A percentile compares a stretch with the other conserved stretches of the same genome.
Evolutionary conservation across 2,329 filamentous ascomycete genomes (phyloP).

Genomic region (Orbilia oligospora): DNA sequence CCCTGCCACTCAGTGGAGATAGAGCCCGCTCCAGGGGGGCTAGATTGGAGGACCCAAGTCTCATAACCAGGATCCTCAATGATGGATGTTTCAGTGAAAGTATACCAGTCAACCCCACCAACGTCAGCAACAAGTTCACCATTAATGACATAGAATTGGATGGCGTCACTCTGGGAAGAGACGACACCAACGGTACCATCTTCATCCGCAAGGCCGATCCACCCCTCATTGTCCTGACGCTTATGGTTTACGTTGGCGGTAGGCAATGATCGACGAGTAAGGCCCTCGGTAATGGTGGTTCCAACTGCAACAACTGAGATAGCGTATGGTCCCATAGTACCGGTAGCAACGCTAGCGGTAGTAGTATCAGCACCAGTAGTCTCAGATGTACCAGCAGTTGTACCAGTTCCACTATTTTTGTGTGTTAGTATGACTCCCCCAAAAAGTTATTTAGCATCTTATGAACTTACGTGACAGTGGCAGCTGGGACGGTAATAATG

Average conservation of each 20-base stretch:
- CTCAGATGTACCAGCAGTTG: not conserved
- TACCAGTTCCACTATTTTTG: not conserved
- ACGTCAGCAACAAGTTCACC: constrained; percentile 38
- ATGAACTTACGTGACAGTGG: constrained; percentile 6
- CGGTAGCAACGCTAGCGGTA: constrained; percentile 9
- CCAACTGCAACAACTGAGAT: constrained; percentile 30
- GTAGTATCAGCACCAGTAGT: not conserved
- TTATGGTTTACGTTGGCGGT: constrained; percentile 10
- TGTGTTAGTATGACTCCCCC: not conserved
- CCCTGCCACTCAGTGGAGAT: constrained; percentile 56
- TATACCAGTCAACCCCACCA: constrained; percentile 37
- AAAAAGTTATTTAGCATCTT: not conserved
- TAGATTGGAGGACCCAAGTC: constrained; percentile 45
- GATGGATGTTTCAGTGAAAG: constrained; percentile 45
- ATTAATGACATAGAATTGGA: constrained; percentile 49
- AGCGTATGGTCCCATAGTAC: constrained; percentile 36
- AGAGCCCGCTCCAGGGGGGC: constrained; percentile 20
- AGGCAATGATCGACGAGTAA: constrained; percentile 13
- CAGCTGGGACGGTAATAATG: not conserved
- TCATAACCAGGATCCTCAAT: constrained; percentile 48
- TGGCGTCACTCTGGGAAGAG: not conserved
- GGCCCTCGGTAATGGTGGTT: constrained; percentile 23
- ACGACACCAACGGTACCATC: constrained; percentile 51
- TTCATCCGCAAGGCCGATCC: constrained; percentile 42
- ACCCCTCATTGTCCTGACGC: constrained; percentile 33